A percentile compares a stretch with the other conserved stretches of the same genome.
These are phyloP conservation scores for Hsuehochloa calcarea DNA, from an alignment of 176 grass and related monocot species.

Conservation along the genomic window DNA sequence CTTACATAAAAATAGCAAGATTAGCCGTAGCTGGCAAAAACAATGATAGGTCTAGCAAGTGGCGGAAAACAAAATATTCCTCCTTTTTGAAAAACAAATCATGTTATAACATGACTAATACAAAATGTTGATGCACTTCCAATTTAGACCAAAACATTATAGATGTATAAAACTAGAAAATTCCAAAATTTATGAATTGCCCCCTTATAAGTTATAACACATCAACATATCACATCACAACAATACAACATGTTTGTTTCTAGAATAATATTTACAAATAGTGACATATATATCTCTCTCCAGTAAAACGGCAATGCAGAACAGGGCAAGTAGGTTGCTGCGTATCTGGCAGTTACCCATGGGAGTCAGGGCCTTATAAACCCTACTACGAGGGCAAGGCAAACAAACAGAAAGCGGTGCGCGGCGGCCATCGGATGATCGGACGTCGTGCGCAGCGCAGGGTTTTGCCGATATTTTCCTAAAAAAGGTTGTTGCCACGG, in stretches of 20 bases:
- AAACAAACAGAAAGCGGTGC: not conserved
- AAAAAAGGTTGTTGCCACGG: slow-evolving; percentile 40
- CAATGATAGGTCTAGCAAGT: not conserved
- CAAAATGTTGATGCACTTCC: not conserved
- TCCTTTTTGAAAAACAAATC: not conserved
- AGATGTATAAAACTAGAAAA: not conserved
- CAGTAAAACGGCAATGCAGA: not conserved
- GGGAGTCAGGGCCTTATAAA: slow-evolving; percentile 20
- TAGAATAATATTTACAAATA: no score
- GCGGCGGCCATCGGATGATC: no score
- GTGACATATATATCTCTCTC: no score
- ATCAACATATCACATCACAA: not conserved
- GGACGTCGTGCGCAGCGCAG: slow-evolving; percentile 36
- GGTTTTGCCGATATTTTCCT: slow-evolving; percentile 63
- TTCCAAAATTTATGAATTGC: not conserved
- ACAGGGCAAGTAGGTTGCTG: slow-evolving; percentile 15
- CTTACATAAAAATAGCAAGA: not conserved
- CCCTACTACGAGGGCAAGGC: slow-evolving; percentile 5
- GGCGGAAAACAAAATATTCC: not conserved
- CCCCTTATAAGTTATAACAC: not conserved
- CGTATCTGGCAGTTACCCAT: not conserved
- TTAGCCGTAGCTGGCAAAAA: no score
- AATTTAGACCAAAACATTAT: not conserved
- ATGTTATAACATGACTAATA: not conserved
- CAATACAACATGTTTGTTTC: not conserved